phyloP scores from a whole-genome alignment of 2,329 filamentous ascomycete genomes.

The Alternaria postmessia region DNA sequence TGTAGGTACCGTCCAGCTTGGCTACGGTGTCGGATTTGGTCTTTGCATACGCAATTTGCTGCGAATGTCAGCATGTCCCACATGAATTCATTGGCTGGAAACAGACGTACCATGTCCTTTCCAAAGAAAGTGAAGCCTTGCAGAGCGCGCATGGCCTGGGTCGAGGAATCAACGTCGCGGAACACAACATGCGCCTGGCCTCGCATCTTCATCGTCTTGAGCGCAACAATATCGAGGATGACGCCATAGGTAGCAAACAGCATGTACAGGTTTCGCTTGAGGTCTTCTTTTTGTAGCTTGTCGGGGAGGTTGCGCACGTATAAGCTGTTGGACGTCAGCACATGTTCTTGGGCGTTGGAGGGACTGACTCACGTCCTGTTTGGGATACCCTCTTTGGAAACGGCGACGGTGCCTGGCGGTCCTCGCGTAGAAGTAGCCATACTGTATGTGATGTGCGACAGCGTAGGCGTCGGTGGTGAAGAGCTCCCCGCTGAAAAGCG shows the following conservation, averaged over 20 bases:
- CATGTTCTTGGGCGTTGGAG: constrained; percentile 6
- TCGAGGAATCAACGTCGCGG: constrained; percentile 87
- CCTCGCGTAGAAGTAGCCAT: constrained; percentile 41
- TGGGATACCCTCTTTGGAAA: constrained; percentile 30
- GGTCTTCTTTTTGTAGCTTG: constrained; percentile 87
- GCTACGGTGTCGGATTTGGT: constrained; percentile 86
- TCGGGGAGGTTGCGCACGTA: constrained; percentile 90
- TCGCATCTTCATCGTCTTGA: constrained; percentile 91
- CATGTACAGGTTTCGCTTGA: constrained; percentile 88
- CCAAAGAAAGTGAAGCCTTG: constrained; percentile 89
- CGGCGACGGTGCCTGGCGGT: constrained; percentile 32
- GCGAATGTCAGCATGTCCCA: constrained; percentile 2
- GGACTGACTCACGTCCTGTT: constrained; percentile 46
- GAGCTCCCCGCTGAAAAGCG: constrained; percentile 40
- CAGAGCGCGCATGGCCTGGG: constrained; percentile 88
- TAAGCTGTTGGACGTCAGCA: constrained; percentile 63
- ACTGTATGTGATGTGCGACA: constrained; percentile 12
- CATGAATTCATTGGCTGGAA: not conserved
- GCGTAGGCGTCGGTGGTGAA: constrained; percentile 21
- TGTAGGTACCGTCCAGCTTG: constrained; percentile 91
- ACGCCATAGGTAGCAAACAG: constrained; percentile 94
- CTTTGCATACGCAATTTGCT: constrained; percentile 94
- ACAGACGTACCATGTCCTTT: constrained; percentile 74
- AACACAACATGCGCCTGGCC: constrained; percentile 95
- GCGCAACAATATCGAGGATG: constrained; percentile 87